phyloP scores from a whole-genome alignment of 805 yeast genomes.

The Saturnispora hagleri region DNA sequence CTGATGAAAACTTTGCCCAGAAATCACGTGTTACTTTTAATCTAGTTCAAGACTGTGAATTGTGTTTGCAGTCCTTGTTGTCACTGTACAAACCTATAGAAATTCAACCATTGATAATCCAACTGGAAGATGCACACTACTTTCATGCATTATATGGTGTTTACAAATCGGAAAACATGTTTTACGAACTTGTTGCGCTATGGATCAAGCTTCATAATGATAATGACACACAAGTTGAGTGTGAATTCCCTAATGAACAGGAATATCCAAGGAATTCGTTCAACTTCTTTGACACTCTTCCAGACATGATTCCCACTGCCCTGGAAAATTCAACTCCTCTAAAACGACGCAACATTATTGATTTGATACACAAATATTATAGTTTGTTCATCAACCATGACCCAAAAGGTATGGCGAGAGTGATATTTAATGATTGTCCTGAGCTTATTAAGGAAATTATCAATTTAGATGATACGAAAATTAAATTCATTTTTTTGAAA shows the following conservation, averaged over 20 bases:
- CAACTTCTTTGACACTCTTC: constrained; percentile 25
- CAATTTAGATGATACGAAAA: constrained; percentile 18
- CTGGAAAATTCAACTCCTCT: constrained; percentile 11
- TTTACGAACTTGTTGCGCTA: constrained; percentile 43
- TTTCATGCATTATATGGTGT: constrained; percentile 49
- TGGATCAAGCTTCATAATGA: constrained; percentile 33
- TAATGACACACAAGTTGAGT: not conserved
- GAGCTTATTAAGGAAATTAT: constrained; percentile 32
- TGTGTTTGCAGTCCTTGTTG: constrained; percentile 64
- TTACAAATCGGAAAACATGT: constrained; percentile 44
- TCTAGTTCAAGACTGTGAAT: constrained; percentile 44
- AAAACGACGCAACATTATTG: constrained; percentile 20
- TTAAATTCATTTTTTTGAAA: constrained; percentile 29
- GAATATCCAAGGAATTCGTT: constrained; percentile 5
- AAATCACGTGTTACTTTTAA: constrained; percentile 21
- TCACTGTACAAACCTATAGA: constrained; percentile 56
- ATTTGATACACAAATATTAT: constrained; percentile 24
- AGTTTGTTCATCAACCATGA: constrained; percentile 24
- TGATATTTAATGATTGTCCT: constrained; percentile 32
- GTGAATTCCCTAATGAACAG: constrained; percentile 1
- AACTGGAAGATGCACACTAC: constrained; percentile 46
- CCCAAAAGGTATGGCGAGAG: constrained; percentile 27
- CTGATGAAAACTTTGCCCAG: not conserved
- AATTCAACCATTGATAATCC: constrained; percentile 37
- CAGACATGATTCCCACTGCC: constrained; percentile 22